Base-by-base conservation (phyloP, 2,329 filamentous ascomycete species). In the Tolypocladium nubicola region DNA sequence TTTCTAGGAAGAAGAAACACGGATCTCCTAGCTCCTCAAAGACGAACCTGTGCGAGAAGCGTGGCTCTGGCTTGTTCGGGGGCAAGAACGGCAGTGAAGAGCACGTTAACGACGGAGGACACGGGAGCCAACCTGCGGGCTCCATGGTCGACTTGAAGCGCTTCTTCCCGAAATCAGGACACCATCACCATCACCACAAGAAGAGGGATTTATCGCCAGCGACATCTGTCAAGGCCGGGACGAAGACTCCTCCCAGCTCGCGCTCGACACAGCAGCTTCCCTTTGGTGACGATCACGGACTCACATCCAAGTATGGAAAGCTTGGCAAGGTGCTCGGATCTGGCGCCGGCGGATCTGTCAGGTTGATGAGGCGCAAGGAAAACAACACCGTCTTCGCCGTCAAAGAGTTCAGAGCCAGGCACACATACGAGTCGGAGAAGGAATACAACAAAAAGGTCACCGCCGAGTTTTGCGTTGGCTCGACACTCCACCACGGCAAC, bases 401-500 rank as follows among this genome's bases (percentile, higher is more conserved):
- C 56, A 99, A 99, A 73, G 93, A 99, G 69, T 99, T 99, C 74
- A 81, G 94, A 56, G 86, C 93, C 56, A 85, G 90, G 39, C 93
- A 99, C 72, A 86, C 88, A 0, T 96, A 97, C 73, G 94, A 99
- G 73, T 90, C 87, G 1, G 89, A 97, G 69, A 90, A 89, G 66
- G 94, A 97, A 64, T 99, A 99, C 68, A 90, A 91, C 64, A 99
- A 99, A 74, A 99, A 99, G 71, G 85, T 99, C 52, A 99, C 94
- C 1, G 93, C 94, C 2, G 94, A 99, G 68, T 99, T 99, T 72
- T 99, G 94, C 69, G 93, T 99, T 64, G 94, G 94, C 14, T 97
- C 93, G 3, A 97, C 94, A 0, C 78, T 99, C 41, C 94, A 97
- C 67, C 94, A 99, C 67, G 93, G 94, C 65, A 99, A 99, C 70